Evolutionary conservation across 805 yeast genomes (phyloP), one percentile per base, ranked within the genome.

Genomic region (Myxozyma geophila): DNA sequence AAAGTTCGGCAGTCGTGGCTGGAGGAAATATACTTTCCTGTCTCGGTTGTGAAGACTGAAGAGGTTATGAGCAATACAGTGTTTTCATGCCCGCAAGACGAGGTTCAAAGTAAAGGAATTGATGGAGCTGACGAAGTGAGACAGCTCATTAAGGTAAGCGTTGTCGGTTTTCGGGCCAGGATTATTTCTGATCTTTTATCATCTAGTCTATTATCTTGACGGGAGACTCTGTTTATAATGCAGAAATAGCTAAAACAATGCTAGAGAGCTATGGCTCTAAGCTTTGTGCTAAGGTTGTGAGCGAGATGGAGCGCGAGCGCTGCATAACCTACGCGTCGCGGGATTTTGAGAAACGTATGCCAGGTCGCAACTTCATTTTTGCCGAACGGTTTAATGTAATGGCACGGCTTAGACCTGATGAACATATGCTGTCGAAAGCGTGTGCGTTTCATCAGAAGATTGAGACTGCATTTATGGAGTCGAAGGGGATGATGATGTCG

Each of bases 401-500:
- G n/a, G 67, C 82, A 19, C 75, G 76, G 13, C 73, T 78, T 54
- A 79, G 79, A 60, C 71, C 81, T 13, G 79, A 79, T 21, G 70
- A 70, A 1, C 70, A 72, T 10, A 76, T 84, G 39, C 80, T 85
- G 57, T 76, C 78, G 7, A 70, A 71, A 44, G 85, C 90, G 1
- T 71, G 80, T 0, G 70, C 69, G 9, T 86, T 87, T 70, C 78
- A 80, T 50, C 78, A 76, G 1, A 72, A 78, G 10, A 58, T 88
- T 39, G 70, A 70, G 7, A 78, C 81, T 0, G 72, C 84, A 4
- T 70, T 80, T 7, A 75, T 75, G 5, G 78, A 79, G 5, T 74
- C 79, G 0, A 84, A 85, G 68, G 96, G 90, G 0, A 69, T 82
- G 28, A 69, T 81, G 19, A 80, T 88, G 59, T 81, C 86, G 6